phyloP scores from a whole-genome alignment of 495 filamentous ascomycete genomes.

The Evernia prunastri region DNA sequence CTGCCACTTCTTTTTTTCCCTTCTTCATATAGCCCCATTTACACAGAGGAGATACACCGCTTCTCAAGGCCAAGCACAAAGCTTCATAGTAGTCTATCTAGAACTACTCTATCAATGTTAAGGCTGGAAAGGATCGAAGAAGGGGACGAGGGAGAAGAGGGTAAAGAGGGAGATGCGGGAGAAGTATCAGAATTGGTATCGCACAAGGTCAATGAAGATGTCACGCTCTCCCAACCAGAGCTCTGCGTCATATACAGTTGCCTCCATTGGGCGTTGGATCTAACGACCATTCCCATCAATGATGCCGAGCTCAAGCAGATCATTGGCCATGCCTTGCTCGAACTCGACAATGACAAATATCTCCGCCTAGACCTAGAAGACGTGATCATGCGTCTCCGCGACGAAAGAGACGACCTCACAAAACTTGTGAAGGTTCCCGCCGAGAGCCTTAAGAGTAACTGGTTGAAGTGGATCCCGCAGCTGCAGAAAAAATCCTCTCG shows the following conservation, averaged over 20 bases:
- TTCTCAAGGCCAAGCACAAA: no score
- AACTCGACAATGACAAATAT: background rate
- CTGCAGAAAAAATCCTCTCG: background rate
- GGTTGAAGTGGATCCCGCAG: background rate
- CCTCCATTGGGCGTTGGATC: background rate
- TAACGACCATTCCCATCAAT: background rate
- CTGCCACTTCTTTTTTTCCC: no score
- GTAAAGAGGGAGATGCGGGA: no score
- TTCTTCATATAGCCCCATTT: no score
- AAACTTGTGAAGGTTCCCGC: background rate
- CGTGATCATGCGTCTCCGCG: background rate
- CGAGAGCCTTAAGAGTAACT: background rate
- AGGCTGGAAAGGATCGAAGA: no score
- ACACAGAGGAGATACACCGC: no score
- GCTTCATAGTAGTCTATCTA: no score
- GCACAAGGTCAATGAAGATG: background rate
- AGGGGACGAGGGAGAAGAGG: background rate
- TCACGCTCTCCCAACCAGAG: background rate
- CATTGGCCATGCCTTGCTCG: background rate
- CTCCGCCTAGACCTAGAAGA: background rate
- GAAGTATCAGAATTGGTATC: background rate
- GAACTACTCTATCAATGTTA: no score
- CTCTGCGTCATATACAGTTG: background rate
- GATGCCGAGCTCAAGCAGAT: background rate
- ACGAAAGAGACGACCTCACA: background rate